phyloP scores from a whole-genome alignment of 2,329 filamentous ascomycete species.

The Tolypocladium endophyticum region DNA sequence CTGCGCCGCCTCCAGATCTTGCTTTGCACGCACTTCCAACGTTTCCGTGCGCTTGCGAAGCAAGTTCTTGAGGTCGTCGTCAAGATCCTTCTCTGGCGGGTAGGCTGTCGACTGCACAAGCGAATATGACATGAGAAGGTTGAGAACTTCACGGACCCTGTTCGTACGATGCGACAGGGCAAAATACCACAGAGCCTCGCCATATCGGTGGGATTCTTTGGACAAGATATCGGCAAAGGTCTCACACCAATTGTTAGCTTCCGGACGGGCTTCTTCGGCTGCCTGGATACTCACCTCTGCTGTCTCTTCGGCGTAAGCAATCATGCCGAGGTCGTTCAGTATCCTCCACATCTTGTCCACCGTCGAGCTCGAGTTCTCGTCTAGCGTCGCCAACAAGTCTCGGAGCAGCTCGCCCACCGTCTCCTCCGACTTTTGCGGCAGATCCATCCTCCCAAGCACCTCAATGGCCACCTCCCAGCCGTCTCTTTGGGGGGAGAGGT shows the following conservation, averaged over 20 bases:
- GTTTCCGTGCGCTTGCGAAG: constrained; percentile 62
- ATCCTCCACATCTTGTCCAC: constrained; percentile 76
- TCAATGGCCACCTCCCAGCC: constrained; percentile 88
- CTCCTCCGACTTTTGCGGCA: constrained; percentile 57
- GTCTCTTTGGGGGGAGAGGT: constrained; percentile 41
- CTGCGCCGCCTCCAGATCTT: constrained; percentile 72
- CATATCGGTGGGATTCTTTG: constrained; percentile 65
- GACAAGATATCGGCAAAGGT: constrained; percentile 73
- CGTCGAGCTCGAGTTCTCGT: constrained; percentile 56
- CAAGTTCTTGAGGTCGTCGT: constrained; percentile 59
- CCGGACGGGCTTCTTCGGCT: background rate
- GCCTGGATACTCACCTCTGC: constrained; percentile 61
- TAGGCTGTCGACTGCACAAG: constrained; percentile 76
- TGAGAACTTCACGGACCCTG: constrained; percentile 77
- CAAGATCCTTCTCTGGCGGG: constrained; percentile 61
- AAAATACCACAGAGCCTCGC: constrained; percentile 83
- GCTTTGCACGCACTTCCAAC: constrained; percentile 58
- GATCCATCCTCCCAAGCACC: constrained; percentile 71
- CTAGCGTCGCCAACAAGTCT: constrained; percentile 49
- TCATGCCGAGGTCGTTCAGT: constrained; percentile 68
- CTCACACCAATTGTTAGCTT: constrained; percentile 34
- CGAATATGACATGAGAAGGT: constrained; percentile 78
- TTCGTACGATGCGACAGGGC: constrained; percentile 67
- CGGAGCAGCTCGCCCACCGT: constrained; percentile 63
- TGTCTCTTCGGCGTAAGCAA: constrained; percentile 66